These are phyloP conservation scores for cucumber (Cucumis sativus) DNA, from an alignment of 306 rosid species.

Conservation along the genomic window DNA sequence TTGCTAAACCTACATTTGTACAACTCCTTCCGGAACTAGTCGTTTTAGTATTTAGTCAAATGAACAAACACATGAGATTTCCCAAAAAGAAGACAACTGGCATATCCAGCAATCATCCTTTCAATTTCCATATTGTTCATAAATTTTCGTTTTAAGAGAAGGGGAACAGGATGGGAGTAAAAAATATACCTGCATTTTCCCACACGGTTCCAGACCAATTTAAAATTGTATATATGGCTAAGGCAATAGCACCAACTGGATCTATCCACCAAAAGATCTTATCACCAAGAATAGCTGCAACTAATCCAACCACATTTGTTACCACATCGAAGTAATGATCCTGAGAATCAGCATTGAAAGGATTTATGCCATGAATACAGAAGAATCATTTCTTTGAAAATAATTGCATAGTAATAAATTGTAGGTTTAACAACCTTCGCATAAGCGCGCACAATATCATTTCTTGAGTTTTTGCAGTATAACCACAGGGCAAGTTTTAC, in stretches of 20 bases:
- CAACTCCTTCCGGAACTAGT: neutral
- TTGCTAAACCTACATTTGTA: neutral
- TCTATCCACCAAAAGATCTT: slow-evolving; percentile 86
- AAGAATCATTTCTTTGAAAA: neutral
- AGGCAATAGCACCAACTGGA: slow-evolving; percentile 76
- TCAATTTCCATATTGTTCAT: neutral
- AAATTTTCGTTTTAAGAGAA: neutral
- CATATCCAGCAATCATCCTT: neutral
- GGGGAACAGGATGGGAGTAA: neutral
- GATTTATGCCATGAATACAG: neutral
- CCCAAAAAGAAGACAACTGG: neutral
- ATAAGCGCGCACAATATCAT: slow-evolving; percentile 80
- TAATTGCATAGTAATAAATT: neutral
- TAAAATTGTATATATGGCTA: slow-evolving; percentile 73
- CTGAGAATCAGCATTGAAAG: slow-evolving; percentile 23
- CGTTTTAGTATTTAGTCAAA: neutral
- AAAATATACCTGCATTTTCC: slow-evolving; percentile 70
- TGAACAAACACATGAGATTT: neutral
- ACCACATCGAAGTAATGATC: slow-evolving; percentile 96
- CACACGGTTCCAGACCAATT: slow-evolving; percentile 90
- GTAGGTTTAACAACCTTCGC: slow-evolving; percentile 49
- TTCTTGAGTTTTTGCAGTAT: slow-evolving; percentile 68
- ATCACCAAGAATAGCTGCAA: slow-evolving; percentile 85
- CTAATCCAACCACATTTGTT: slow-evolving; percentile 74
- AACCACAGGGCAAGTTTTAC: slow-evolving; percentile 85